Evolutionary conservation across 345 rosid species (phyloP).

Genomic region (Melaleuca quinquenervia): DNA sequence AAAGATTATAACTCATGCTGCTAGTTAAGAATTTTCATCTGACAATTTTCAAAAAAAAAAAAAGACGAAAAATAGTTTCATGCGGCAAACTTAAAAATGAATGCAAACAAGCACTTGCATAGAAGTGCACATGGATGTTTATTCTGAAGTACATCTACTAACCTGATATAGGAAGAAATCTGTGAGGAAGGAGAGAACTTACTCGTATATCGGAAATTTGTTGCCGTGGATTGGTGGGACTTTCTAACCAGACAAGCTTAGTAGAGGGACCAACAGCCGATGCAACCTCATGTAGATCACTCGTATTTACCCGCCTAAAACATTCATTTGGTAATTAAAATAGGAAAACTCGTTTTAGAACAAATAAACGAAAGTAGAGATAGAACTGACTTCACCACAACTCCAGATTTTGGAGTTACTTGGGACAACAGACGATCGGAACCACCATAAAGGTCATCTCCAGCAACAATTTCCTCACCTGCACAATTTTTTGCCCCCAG

Average conservation of each 20-base stretch:
- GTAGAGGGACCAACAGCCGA: constrained; percentile 13
- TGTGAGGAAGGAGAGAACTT: not conserved
- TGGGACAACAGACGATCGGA: constrained; percentile 84
- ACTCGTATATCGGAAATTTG: constrained; percentile 1
- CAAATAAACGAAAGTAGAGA: not conserved
- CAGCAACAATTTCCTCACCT: constrained; percentile 92
- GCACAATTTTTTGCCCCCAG: not conserved
- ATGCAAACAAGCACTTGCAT: not conserved
- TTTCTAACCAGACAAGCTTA: constrained; percentile 1
- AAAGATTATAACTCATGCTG: not conserved
- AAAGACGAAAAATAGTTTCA: not conserved
- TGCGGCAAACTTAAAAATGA: not conserved
- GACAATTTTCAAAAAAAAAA: not conserved
- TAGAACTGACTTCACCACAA: constrained; percentile 65
- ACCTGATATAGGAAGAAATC: not conserved
- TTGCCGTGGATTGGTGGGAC: constrained; percentile 3
- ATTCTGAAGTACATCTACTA: not conserved
- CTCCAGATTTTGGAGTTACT: constrained; percentile 68
- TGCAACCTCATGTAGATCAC: constrained; percentile 58
- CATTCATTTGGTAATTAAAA: constrained; percentile 2
- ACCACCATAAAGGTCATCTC: constrained; percentile 92
- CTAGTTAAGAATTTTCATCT: not conserved
- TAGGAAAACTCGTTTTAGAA: not conserved
- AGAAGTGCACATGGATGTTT: not conserved
- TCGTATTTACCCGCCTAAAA: constrained; percentile 74